Evolutionary conservation across 106 monocot species (phyloP).

Genomic region (Dactylorhiza incarnata): DNA sequence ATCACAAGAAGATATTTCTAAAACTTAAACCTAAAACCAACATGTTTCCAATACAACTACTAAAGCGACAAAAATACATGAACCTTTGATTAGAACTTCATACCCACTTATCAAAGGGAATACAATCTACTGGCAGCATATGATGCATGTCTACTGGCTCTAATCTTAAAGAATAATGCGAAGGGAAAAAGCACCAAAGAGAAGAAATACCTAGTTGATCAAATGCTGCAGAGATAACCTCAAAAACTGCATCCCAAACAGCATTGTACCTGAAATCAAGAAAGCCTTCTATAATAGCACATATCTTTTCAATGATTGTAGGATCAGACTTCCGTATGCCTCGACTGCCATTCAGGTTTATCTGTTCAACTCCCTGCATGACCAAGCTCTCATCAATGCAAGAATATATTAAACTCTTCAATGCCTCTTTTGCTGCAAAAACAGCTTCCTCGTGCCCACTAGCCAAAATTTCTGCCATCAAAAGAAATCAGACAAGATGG

Average conservation of each 20-base stretch:
- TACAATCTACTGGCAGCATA: not conserved
- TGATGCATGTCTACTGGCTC: not conserved
- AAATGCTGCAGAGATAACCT: conserved; percentile 69
- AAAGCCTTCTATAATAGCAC: conserved; percentile 67
- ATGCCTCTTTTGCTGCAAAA: conserved; percentile 66
- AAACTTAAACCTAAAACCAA: not conserved
- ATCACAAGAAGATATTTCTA: not conserved
- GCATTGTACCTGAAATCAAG: conserved; percentile 63
- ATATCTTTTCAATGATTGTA: conserved; percentile 84
- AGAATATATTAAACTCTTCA: conserved; percentile 55
- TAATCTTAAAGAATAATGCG: conserved; percentile 2
- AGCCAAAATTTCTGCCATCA: conserved; percentile 56
- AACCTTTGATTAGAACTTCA: not conserved
- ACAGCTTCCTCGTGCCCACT: conserved; percentile 81
- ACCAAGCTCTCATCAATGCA: conserved; percentile 71
- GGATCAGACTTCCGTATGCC: conserved; percentile 53
- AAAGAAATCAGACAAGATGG: conserved; percentile 6
- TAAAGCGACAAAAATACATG: not conserved
- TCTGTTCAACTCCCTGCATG: conserved; percentile 61
- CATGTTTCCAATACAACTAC: not conserved
- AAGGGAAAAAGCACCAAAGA: not conserved
- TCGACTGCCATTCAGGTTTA: conserved; percentile 22
- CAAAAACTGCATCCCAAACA: conserved; percentile 89
- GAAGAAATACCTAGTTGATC: conserved; percentile 52
- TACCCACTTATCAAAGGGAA: not conserved